Base-by-base conservation (phyloP, 352 stramenopile species). In the Blastocystis sp. region DNA sequence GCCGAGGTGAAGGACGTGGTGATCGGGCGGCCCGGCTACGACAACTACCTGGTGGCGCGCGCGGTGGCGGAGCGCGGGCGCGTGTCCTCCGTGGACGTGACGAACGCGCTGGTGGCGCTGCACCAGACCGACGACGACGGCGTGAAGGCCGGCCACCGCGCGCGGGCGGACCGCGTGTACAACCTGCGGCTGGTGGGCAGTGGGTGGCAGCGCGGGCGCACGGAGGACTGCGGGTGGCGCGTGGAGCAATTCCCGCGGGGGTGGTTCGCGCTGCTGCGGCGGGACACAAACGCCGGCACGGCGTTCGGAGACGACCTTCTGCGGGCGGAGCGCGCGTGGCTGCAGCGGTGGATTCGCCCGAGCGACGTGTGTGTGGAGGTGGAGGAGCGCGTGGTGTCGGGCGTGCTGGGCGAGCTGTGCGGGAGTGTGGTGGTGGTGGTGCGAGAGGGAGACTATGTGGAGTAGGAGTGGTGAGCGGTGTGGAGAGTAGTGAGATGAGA, bases 1-100 rank as follows among this genome's bases (percentile, higher is more conserved):
- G 14, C 4, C 11, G 2, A 57, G 10, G 42, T 84, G 2, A 45
- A 54, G 45, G 60, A 84, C 40, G 52, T 68, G 40, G 74, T 84
- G 24, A 84, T 84, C 9, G 74, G 74, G 2, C 24, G 74, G 1
- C 74, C 74, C 0, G 74, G 74, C 9, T 84, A 84, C 34, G 74
- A 84, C 61, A 84, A 84, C 60, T 84, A 84, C 61, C 74, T 84
- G 10, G 74, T 84, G 4, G 69, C 45, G 19, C 45, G 69, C 21
- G 38, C 69, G 52, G 52, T 57, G 14, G 2, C 48, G 2, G 38
- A 34, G 2, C 38, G n/a, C 43, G 19, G 10, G 21, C 17, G 24
- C 28, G 34, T 84, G 4, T 84, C 74, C 10, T 84, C 69, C 42
- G 0, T 84, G 34, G 74, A 84, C 45, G 45, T 84, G 6, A 84